Percentiles rank a stretch among this genome's conserved stretches.
phyloP scores from a whole-genome alignment of 306 rosid genomes.

The Rubus parviflorus region DNA sequence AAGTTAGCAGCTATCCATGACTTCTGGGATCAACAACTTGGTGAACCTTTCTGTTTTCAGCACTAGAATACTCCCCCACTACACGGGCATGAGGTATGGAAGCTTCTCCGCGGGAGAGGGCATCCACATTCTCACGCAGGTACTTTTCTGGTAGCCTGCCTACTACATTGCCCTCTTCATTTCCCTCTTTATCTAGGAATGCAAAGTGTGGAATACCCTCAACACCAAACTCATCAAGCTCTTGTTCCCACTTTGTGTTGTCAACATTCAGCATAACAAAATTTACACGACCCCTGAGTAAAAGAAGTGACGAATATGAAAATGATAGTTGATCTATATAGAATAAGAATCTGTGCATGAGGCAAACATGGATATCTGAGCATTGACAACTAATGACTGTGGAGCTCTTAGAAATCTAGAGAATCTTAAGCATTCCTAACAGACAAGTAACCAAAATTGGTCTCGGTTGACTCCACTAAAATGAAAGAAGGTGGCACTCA shows the following conservation, averaged over 20 bases:
- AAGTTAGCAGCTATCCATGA: conserved; percentile 24
- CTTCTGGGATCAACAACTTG: conserved; percentile 88
- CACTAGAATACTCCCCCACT: conserved; percentile 76
- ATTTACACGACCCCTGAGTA: conserved; percentile 59
- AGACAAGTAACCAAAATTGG: neutral
- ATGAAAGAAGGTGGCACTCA: neutral
- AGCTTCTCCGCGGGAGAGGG: conserved; percentile 73
- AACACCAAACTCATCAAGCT: conserved; percentile 96
- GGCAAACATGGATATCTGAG: neutral
- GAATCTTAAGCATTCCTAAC: neutral
- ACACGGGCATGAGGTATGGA: conserved; percentile 87
- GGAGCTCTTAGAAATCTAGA: neutral
- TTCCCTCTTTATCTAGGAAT: conserved; percentile 82
- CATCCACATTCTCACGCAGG: conserved; percentile 76
- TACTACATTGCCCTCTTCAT: conserved; percentile 90
- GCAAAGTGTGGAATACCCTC: conserved; percentile 99
- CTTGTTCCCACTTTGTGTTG: conserved; percentile 97
- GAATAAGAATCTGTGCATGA: conserved; percentile 5
- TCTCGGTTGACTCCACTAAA: neutral
- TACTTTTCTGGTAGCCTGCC: conserved; percentile 86
- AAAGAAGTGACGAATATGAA: neutral
- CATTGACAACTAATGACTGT: neutral
- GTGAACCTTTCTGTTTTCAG: conserved; percentile 87
- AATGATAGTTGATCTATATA: neutral
- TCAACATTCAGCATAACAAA: conserved; percentile 85